A percentile compares a stretch with the other conserved stretches of the same genome.
Conservation (phyloP, 2,329 filamentous ascomycete species). For the Fusarium coicis region DNA sequence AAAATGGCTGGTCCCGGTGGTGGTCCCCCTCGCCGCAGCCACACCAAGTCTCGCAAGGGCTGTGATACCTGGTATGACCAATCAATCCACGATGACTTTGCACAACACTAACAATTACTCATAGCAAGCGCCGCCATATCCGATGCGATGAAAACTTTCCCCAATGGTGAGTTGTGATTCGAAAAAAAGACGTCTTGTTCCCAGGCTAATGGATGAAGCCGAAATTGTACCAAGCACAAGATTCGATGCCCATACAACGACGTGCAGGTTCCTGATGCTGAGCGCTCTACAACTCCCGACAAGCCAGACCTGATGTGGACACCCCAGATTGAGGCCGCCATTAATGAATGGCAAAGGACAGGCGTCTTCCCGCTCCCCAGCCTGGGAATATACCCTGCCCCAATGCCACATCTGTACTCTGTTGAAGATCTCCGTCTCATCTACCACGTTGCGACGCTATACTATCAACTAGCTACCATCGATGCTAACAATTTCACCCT, state of each 20-base stretch:
- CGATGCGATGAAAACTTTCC: slow-evolving; percentile 97
- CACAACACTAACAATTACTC: slow-evolving; percentile 12
- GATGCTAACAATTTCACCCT: slow-evolving; percentile 86
- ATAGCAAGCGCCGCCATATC: slow-evolving; percentile 90
- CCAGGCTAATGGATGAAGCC: slow-evolving; percentile 63
- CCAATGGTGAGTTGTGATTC: slow-evolving; percentile 77
- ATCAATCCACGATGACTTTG: not conserved
- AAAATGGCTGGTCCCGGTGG: slow-evolving; percentile 93
- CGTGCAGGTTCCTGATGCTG: slow-evolving; percentile 71
- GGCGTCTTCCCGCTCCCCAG: slow-evolving; percentile 88
- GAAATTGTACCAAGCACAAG: slow-evolving; percentile 99
- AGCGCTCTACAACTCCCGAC: slow-evolving; percentile 69
- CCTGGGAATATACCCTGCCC: slow-evolving; percentile 79
- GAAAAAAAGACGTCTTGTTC: not conserved
- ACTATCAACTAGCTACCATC: slow-evolving; percentile 80
- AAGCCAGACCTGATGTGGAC: slow-evolving; percentile 84
- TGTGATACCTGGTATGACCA: slow-evolving; percentile 84
- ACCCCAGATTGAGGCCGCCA: slow-evolving; percentile 81
- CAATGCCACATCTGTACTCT: slow-evolving; percentile 77
- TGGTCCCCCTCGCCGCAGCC: slow-evolving; percentile 87
- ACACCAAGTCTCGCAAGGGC: slow-evolving; percentile 98
- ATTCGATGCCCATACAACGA: slow-evolving; percentile 99
- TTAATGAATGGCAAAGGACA: slow-evolving; percentile 85
- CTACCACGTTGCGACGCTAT: slow-evolving; percentile 88
- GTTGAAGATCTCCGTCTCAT: slow-evolving; percentile 87